Base-by-base conservation (phyloP, 139 green algal genomes). In the Eudorina sp. region DNA sequence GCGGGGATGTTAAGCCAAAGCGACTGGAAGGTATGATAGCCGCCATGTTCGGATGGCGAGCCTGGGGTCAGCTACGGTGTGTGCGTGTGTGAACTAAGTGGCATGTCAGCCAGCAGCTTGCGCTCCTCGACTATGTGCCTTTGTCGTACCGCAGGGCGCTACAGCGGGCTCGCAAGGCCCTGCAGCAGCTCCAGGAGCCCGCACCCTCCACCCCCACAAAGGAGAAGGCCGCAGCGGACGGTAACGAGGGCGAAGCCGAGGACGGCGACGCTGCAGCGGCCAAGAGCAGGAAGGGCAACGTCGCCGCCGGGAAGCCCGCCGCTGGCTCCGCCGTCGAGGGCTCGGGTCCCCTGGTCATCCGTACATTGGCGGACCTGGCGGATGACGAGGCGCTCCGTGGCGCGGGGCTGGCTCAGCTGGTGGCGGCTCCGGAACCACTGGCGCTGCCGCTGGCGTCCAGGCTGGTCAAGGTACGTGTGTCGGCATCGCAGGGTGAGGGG, bases 371-470 rank as follows among this genome's bases (percentile, higher is more conserved):
- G 31, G 46, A 74, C 38, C 68, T 69, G 48, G 64, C 64, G 34
- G 82, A 78, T 21, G 48, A 76, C 23, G n/a, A 51, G 45, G 31
- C 0, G 34, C 46, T 79, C 2, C 34, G 27, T 6, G 13, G 25
- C 34, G 1, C 6, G 23, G 11, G 31, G 31, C 45, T 88, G 64
- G 18, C 64, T 31, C 46, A 78, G 64, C 64, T 88, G 62, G 64
- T 62, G 21, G 66, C 46, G 16, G 19, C 48, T 36, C 64, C 64
- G n/a, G 82, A 88, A 46, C 7, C 40, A 46, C 9, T 51, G 82
- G 82, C 60, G 64, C 66, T 88, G 64, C 82, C 53, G 62, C 66
- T 88, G 34, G 64, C 64, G 3, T 21, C 64, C 31, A 76, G 60
- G 66, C 66, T 88, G 21, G 64, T 70, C 6, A 80, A 79, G 68